Conservation (phyloP, 2,329 filamentous ascomycete genomes). For the Taxawa tesnikishii region DNA sequence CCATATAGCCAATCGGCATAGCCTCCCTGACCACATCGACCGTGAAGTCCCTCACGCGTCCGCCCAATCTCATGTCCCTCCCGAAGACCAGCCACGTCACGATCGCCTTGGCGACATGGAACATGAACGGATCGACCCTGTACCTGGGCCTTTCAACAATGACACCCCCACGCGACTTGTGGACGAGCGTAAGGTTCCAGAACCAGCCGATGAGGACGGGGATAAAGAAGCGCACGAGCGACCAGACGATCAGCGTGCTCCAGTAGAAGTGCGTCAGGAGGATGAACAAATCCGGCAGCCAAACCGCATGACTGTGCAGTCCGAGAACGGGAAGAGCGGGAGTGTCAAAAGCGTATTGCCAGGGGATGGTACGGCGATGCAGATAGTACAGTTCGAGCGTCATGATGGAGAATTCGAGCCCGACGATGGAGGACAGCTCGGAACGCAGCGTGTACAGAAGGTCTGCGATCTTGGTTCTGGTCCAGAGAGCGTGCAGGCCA, state of each 20-base stretch:
- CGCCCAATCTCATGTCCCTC: constrained; percentile 50
- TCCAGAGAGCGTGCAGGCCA: constrained; percentile 51
- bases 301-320: constrained; percentile 48
- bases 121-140: constrained; percentile 72
- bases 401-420: constrained; percentile 57
- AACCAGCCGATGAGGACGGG: constrained; percentile 72
- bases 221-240: constrained; percentile 53
- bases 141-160: constrained; percentile 35
- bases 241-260: constrained; percentile 63
- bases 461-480: constrained; percentile 54
- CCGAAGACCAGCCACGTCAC: constrained; percentile 71
- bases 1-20: constrained; percentile 60
- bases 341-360: constrained; percentile 60
- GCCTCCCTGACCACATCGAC: constrained; percentile 53
- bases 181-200: constrained; percentile 64
- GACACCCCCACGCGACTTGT: constrained; percentile 29
- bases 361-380: constrained; percentile 56
- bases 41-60: constrained; percentile 46
- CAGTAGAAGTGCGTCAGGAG: constrained; percentile 71
- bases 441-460: constrained; percentile 55
- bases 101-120: constrained; percentile 79
- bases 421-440: constrained; percentile 56
- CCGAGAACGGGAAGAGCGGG: constrained; percentile 47
- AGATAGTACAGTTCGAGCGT: constrained; percentile 60
- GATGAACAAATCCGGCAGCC: constrained; percentile 69